Conservation (phyloP, 148 eudicot genomes). For the Nyssa sinensis region DNA sequence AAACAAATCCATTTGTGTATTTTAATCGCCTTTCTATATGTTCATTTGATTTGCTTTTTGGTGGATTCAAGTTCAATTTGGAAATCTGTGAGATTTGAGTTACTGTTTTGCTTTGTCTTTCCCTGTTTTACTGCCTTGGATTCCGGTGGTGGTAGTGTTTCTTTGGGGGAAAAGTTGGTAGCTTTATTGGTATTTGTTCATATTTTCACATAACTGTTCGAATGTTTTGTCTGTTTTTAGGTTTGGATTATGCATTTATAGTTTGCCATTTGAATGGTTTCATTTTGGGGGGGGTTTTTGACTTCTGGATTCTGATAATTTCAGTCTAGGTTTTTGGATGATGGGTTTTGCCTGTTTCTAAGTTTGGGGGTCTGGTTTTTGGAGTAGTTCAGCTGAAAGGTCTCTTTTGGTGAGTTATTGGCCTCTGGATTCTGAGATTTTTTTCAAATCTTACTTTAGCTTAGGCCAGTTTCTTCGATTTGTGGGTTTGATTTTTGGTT, state of each 20-base stretch:
- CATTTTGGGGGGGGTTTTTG: not conserved
- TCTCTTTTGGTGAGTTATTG: not conserved
- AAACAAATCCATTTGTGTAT: slow-evolving; percentile 10
- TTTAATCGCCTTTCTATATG: slow-evolving; percentile 6
- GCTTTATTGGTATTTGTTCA: slow-evolving; percentile 28
- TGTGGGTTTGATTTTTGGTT: not conserved
- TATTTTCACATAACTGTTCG: slow-evolving; percentile 16
- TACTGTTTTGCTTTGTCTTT: slow-evolving; percentile 15
- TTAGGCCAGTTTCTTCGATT: not conserved
- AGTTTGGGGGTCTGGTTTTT: slow-evolving; percentile 7
- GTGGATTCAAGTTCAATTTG: slow-evolving; percentile 11
- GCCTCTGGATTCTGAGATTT: not conserved
- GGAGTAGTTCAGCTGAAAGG: not conserved
- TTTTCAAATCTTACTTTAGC: not conserved
- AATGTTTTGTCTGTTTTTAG: not conserved
- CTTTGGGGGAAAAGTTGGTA: slow-evolving; percentile 18
- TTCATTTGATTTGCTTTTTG: slow-evolving; percentile 14
- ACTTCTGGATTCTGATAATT: not conserved
- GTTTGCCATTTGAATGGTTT: not conserved
- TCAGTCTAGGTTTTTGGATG: not conserved
- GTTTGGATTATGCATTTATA: not conserved
- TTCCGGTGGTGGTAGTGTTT: slow-evolving; percentile 20
- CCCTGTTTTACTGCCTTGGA: slow-evolving; percentile 20
- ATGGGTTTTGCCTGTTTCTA: slow-evolving; percentile 23
- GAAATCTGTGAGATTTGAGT: slow-evolving; percentile 14